Conservation (phyloP, 306 rosid species). For the Citrullus amarus region DNA sequence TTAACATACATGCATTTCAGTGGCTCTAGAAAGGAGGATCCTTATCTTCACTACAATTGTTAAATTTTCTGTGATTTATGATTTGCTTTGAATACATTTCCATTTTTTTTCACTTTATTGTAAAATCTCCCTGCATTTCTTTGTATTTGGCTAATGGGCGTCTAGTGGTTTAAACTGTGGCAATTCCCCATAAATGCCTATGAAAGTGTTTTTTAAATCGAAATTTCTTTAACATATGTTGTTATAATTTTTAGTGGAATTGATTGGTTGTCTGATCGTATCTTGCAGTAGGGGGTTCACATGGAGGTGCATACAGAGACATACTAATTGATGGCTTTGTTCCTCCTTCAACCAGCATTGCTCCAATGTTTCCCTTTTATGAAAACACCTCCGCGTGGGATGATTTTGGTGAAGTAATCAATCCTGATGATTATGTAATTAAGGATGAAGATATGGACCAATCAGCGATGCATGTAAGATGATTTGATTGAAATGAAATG, state of each 20-base stretch:
- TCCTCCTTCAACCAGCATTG: slow-evolving; percentile 71
- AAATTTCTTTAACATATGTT: not conserved
- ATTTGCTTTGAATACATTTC: not conserved
- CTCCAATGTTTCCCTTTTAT: slow-evolving; percentile 81
- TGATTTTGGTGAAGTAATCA: slow-evolving; percentile 94
- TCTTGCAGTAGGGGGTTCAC: slow-evolving; percentile 39
- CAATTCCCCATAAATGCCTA: not conserved
- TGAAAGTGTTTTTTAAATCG: not conserved
- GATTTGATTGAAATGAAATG: not conserved
- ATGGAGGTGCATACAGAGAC: slow-evolving; percentile 46
- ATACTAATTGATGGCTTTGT: slow-evolving; percentile 78
- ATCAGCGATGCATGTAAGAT: slow-evolving; percentile 46
- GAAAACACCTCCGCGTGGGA: slow-evolving; percentile 81
- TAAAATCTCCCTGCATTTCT: not conserved
- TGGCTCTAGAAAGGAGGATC: not conserved
- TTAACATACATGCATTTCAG: not conserved
- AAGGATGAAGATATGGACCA: slow-evolving; percentile 92
- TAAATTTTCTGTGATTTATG: not conserved
- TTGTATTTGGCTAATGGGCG: not conserved
- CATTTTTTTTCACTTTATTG: not conserved
- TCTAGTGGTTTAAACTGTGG: not conserved
- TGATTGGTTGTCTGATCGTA: slow-evolving; percentile 18
- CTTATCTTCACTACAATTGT: not conserved
- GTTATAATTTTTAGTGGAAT: slow-evolving; percentile 1
- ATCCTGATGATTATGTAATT: slow-evolving; percentile 95